Evolutionary conservation across 176 grass and related monocot genomes (phyloP).

Genomic region (Carex scoparia): DNA sequence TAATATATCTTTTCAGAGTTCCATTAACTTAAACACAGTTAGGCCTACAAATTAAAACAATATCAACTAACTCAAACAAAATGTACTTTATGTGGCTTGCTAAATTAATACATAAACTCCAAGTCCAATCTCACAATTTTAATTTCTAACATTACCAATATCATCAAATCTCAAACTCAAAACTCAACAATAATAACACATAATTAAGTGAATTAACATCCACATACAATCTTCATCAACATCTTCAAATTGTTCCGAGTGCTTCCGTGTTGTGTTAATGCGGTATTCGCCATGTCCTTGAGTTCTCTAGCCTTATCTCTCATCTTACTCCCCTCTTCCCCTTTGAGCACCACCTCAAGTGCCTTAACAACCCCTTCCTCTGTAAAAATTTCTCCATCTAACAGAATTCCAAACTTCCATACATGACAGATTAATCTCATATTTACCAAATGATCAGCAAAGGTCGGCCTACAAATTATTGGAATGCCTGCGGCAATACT

Average conservation of each 20-base stretch:
- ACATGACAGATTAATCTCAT: slow-evolving; percentile 6
- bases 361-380: not conserved
- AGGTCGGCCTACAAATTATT: slow-evolving; percentile 29
- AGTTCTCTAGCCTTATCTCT: slow-evolving; percentile 15
- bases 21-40: too few species aligned
- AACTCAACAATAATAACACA: not conserved
- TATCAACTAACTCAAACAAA: too few species aligned
- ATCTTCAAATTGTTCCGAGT: slow-evolving; percentile 15
- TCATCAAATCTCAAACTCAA: not conserved
- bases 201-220: not conserved
- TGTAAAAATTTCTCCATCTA: slow-evolving; percentile 21
- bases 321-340: slow-evolving; percentile 20
- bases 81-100: too few species aligned
- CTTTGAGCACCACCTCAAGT: slow-evolving; percentile 13
- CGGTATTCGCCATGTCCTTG: slow-evolving; percentile 8
- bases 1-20: too few species aligned
- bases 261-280: not conserved
- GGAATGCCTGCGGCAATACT: slow-evolving; percentile 18
- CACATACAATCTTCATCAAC: slow-evolving; percentile 21
- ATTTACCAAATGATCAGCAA: slow-evolving; percentile 29
- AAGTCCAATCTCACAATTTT: too few species aligned
- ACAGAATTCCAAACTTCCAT: slow-evolving; percentile 12
- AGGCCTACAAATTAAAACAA: too few species aligned
- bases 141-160: too few species aligned
- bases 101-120: too few species aligned